phyloP scores from a whole-genome alignment of 2,329 filamentous ascomycete genomes.

The Neoscytalidium dimidiatum region DNA sequence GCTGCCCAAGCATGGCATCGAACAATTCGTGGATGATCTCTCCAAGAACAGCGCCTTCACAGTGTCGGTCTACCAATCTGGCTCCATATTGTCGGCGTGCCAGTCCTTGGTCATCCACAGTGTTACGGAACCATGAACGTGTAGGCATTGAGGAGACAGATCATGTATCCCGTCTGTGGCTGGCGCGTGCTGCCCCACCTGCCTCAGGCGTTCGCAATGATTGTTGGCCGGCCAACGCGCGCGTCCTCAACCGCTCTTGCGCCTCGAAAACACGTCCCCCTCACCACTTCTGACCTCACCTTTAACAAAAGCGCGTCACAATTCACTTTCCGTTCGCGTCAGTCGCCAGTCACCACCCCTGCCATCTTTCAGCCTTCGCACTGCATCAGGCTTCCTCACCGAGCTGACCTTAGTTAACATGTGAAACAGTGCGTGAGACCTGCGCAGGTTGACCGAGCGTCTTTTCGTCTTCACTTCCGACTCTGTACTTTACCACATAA shows the following conservation, averaged over 20 bases:
- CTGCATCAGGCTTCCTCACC: no score
- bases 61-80: neutral
- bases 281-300: neutral
- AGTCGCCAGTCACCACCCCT: neutral
- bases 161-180: neutral
- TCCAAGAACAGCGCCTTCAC: neutral
- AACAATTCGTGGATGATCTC: neutral
- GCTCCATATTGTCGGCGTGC: neutral
- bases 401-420: neutral
- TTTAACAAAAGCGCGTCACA: neutral
- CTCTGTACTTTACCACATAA: neutral
- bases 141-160: no score
- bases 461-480: neutral
- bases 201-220: neutral
- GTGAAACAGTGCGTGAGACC: no score
- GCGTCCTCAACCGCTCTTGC: neutral
- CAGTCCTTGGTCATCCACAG: constrained; percentile 4
- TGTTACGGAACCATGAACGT: no score
- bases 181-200: neutral
- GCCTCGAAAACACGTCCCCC: neutral
- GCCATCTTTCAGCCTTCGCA: neutral
- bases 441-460: neutral
- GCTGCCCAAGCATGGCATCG: neutral
- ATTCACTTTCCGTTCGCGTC: neutral
- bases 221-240: neutral